A percentile compares a stretch with the other conserved stretches of the same genome.
phyloP scores from a whole-genome alignment of 106 monocot genomes.

The Allium cepa region DNA sequence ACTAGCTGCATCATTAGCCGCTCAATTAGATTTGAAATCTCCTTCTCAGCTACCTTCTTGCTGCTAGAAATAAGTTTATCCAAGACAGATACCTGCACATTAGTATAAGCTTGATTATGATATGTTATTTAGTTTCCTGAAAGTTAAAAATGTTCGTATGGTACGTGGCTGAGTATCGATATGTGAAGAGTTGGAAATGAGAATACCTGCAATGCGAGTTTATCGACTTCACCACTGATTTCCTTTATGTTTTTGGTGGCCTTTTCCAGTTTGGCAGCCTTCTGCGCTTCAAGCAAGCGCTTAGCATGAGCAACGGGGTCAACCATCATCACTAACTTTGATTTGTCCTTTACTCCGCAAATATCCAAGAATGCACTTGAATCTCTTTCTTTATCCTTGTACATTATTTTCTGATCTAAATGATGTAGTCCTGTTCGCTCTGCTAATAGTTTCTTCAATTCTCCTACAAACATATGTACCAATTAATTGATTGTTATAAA shows the following conservation, averaged over 20 bases:
- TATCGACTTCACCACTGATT: conserved; percentile 38
- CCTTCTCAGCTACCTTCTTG: conserved; percentile 52
- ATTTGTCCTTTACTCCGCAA: conserved; percentile 69
- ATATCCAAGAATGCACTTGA: conserved; percentile 51
- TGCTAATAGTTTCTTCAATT: conserved; percentile 65
- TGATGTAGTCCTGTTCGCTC: conserved; percentile 52
- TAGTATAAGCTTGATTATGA: too few species aligned
- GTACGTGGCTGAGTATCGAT: too few species aligned
- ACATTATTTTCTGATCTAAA: conserved; percentile 69
- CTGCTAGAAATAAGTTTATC: conserved; percentile 44
- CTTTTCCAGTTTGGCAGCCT: conserved; percentile 26
- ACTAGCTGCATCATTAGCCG: conserved; percentile 56
- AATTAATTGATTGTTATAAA: too few species aligned
- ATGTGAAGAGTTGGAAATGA: neutral
- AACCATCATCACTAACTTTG: conserved; percentile 51
- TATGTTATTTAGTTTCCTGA: too few species aligned
- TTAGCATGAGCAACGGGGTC: conserved; percentile 47
- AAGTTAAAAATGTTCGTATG: too few species aligned
- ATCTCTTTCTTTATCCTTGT: conserved; percentile 62
- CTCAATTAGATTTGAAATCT: conserved; percentile 48
- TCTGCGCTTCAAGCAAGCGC: conserved; percentile 37
- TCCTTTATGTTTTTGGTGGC: conserved; percentile 21
- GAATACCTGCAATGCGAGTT: conserved; percentile 29
- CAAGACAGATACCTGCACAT: conserved; percentile 43
- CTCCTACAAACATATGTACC: conserved; percentile 25